Conservation (phyloP, 352 stramenopile genomes). For the Globisporangium cederbergense region DNA sequence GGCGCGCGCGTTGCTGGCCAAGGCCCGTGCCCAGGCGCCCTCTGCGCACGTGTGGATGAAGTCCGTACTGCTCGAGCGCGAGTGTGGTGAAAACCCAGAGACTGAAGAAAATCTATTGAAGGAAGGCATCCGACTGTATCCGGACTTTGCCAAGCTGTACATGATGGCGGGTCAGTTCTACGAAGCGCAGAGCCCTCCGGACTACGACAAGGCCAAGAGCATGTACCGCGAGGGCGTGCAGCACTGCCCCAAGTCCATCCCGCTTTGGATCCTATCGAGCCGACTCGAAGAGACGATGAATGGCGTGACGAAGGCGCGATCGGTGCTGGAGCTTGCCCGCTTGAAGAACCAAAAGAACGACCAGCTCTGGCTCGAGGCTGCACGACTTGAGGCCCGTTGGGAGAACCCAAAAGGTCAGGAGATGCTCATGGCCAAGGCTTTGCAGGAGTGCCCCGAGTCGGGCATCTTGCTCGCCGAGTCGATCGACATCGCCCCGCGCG, state of each 20-base stretch:
- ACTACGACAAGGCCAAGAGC: slow-evolving; percentile 72
- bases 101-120: slow-evolving; percentile 87
- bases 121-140: slow-evolving; percentile 89
- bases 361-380: slow-evolving; percentile 95
- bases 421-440: slow-evolving; percentile 94
- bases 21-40: slow-evolving; percentile 77
- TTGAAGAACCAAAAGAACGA: slow-evolving; percentile 95
- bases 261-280: slow-evolving; percentile 94
- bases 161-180: slow-evolving; percentile 98
- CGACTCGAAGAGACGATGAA: slow-evolving; percentile 90
- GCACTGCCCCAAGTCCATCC: slow-evolving; percentile 89
- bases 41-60: slow-evolving; percentile 97
- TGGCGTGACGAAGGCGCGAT: slow-evolving; percentile 95
- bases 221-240: slow-evolving; percentile 92
- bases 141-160: slow-evolving; percentile 94
- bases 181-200: slow-evolving; percentile 44
- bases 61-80: slow-evolving; percentile 95
- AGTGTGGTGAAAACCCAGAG: slow-evolving; percentile 56
- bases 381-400: slow-evolving; percentile 91
- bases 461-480: slow-evolving; percentile 95
- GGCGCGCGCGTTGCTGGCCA: slow-evolving; percentile 77
- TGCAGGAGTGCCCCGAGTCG: slow-evolving; percentile 96
- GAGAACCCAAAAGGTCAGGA: slow-evolving; percentile 94
- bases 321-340: slow-evolving; percentile 94
- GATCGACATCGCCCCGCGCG: slow-evolving; percentile 92